Percentiles rank a stretch among this genome's conserved stretches.
phyloP scores from a whole-genome alignment of 257 asterid species.

The Buddleja alternifolia region DNA sequence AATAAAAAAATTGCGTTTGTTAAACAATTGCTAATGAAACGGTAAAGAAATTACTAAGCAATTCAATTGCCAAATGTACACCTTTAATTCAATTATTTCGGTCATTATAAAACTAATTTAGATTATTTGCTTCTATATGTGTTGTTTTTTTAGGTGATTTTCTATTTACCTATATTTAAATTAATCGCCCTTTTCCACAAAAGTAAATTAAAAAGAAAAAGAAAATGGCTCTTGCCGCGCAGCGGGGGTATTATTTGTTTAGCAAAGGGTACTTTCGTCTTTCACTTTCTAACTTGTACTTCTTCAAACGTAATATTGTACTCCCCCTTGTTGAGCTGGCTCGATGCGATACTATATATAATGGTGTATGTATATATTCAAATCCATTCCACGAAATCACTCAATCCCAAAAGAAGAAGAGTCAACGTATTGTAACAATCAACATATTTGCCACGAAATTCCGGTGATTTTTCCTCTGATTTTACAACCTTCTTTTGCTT shows the following conservation, averaged over 20 bases:
- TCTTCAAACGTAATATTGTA: conserved; percentile 18
- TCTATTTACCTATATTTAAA: too few species aligned
- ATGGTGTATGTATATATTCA: background rate
- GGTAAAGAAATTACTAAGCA: too few species aligned
- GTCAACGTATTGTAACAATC: conserved; percentile 28
- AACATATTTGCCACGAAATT: conserved; percentile 18
- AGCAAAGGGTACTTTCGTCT: conserved; percentile 33
- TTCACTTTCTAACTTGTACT: conserved; percentile 27
- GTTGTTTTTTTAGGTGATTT: too few species aligned
- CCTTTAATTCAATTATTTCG: too few species aligned
- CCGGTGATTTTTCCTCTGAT: conserved; percentile 29
- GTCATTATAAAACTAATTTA: too few species aligned
- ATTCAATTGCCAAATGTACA: too few species aligned
- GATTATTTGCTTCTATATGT: too few species aligned
- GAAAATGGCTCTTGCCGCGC: background rate
- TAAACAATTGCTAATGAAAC: too few species aligned
- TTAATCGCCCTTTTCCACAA: too few species aligned
- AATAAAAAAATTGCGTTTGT: too few species aligned
- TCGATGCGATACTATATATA: conserved; percentile 27
- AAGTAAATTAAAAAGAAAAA: too few species aligned
- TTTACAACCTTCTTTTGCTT: background rate
- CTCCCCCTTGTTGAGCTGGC: conserved; percentile 10
- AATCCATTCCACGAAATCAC: conserved; percentile 21
- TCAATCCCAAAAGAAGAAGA: background rate
- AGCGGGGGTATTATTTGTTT: background rate